Evolutionary conservation across 1,284 basidiomycete genomes (phyloP).

Genomic region (Apiotrichum gamsii): DNA sequence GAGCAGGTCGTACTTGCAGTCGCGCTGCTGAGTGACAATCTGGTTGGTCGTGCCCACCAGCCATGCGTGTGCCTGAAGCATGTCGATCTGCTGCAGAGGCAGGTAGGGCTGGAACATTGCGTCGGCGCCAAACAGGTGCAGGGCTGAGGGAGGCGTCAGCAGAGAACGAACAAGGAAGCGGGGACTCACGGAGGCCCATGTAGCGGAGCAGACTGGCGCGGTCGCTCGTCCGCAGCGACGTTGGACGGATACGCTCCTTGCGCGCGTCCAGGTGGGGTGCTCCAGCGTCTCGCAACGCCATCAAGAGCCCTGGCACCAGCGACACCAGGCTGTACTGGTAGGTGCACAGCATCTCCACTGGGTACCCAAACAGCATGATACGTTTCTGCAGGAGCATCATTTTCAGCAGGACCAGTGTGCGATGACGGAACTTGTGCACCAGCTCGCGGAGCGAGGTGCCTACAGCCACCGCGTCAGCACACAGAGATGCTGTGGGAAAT

Average conservation of each 20-base stretch:
- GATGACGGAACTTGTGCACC: constrained; percentile 87
- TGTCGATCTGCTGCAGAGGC: constrained; percentile 89
- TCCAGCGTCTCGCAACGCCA: constrained; percentile 86
- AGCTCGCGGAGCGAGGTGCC: constrained; percentile 87
- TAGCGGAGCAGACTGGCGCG: constrained; percentile 84
- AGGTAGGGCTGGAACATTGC: constrained; percentile 98
- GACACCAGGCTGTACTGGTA: constrained; percentile 95
- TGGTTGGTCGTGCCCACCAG: constrained; percentile 85
- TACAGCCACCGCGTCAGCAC: constrained; percentile 33
- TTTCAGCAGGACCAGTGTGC: constrained; percentile 89
- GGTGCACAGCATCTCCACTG: constrained; percentile 91
- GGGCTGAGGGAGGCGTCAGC: constrained; percentile 25
- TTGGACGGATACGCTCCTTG: constrained; percentile 59
- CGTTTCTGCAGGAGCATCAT: constrained; percentile 86
- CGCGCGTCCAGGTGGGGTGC: constrained; percentile 69
- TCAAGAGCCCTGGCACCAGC: constrained; percentile 74
- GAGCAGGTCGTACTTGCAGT: constrained; percentile 72
- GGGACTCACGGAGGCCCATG: constrained; percentile 83
- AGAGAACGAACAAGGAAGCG: constrained; percentile 48
- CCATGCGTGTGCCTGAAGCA: constrained; percentile 74
- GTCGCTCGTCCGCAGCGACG: constrained; percentile 81
- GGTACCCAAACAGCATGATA: constrained; percentile 95
- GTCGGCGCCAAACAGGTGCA: constrained; percentile 70
- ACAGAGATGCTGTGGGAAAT: too few relatives aligned
- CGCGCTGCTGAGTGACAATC: constrained; percentile 88